Conservation (phyloP, 2,329 filamentous ascomycete species). For the Ophiostoma angusticollis region DNA sequence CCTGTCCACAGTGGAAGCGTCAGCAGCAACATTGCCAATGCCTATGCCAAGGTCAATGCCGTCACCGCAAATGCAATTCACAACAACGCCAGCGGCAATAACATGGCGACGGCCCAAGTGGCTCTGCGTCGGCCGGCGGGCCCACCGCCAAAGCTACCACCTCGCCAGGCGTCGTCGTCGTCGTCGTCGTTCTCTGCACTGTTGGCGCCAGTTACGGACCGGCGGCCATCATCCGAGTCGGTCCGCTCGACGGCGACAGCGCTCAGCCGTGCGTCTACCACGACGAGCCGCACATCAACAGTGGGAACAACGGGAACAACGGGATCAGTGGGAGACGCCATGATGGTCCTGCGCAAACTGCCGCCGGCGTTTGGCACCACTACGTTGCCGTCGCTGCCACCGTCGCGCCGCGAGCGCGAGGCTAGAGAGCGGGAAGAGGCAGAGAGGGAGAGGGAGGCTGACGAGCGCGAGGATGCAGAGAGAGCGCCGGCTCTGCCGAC, state of each 20-base stretch:
- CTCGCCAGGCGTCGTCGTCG: slow-evolving; percentile 33
- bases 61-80: no score
- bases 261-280: slow-evolving; percentile 32
- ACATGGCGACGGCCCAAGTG: no score
- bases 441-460: slow-evolving; percentile 20
- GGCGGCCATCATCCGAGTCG: slow-evolving; percentile 45
- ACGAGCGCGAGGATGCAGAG: slow-evolving; percentile 1
- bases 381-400: slow-evolving; percentile 45
- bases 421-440: slow-evolving; percentile 22
- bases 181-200: no score
- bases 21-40: no score
- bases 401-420: slow-evolving; percentile 40
- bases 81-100: background rate
- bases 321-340: background rate
- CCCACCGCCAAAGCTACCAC: slow-evolving; percentile 35
- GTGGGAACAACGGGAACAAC: background rate
- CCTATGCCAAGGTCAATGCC: no score
- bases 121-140: slow-evolving; percentile 19
- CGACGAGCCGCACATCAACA: slow-evolving; percentile 33
- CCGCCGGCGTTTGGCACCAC: slow-evolving; percentile 43
- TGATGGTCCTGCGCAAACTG: slow-evolving; percentile 32
- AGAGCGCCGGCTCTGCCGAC: no score
- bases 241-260: slow-evolving; percentile 42
- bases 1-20: no score
- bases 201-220: slow-evolving; percentile 16